Conservation (phyloP, 208 protist genomes). For the Crithidia mellificae region DNA sequence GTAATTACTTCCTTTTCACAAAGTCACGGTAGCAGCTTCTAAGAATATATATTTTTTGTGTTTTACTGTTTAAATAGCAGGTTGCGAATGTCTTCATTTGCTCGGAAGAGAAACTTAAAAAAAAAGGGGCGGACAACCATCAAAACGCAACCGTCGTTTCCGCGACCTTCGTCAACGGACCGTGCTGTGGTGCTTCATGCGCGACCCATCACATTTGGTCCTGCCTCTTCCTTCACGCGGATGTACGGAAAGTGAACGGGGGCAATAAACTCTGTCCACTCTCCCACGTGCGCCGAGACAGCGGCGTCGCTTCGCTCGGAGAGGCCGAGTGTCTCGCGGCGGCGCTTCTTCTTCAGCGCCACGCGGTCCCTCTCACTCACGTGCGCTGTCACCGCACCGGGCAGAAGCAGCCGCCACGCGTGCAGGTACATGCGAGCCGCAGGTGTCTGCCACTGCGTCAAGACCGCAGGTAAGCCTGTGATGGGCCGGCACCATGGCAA, state of each 20-base stretch:
- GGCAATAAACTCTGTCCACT: constrained; percentile 55
- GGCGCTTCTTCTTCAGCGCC: constrained; percentile 56
- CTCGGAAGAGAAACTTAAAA: too few relatives aligned
- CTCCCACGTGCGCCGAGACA: background rate
- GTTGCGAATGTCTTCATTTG: too few relatives aligned
- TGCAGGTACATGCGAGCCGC: constrained; percentile 80
- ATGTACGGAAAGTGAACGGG: constrained; percentile 16
- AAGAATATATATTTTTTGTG: too few relatives aligned
- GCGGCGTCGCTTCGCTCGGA: constrained; percentile 18
- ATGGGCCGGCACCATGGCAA: constrained; percentile 21
- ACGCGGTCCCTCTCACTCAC: constrained; percentile 40
- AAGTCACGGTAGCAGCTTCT: too few relatives aligned
- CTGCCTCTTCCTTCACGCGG: too few relatives aligned
- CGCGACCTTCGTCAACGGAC: too few relatives aligned
- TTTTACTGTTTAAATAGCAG: too few relatives aligned
- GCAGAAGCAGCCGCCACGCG: constrained; percentile 69
- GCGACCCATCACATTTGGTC: too few relatives aligned
- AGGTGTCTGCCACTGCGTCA: background rate
- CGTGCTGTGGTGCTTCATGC: background rate
- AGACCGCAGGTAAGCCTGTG: too few relatives aligned
- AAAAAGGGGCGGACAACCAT: too few relatives aligned
- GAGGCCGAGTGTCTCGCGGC: constrained; percentile 53
- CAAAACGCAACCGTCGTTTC: too few relatives aligned
- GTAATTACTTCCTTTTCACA: too few relatives aligned
- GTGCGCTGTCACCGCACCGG: constrained; percentile 24